Evolutionary conservation across 805 yeast genomes (phyloP).

Genomic region (Cyberlindnera saturnus): DNA sequence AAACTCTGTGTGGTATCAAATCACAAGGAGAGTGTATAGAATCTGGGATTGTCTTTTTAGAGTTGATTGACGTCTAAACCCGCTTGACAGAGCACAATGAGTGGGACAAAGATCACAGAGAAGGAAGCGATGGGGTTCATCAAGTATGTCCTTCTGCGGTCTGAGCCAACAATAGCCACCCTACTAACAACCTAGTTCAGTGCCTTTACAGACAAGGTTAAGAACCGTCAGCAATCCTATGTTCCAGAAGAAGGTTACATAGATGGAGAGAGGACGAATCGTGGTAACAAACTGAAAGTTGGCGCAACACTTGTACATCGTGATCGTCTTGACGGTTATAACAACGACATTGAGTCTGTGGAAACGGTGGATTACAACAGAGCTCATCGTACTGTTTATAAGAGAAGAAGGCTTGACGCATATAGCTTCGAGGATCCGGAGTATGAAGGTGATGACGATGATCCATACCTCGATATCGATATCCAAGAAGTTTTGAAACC

Average conservation of each 20-base stretch:
- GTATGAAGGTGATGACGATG: conserved; percentile 30
- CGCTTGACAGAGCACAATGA: not conserved
- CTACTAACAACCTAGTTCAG: not conserved
- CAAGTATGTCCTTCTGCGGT: conserved; percentile 5
- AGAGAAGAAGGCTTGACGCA: conserved; percentile 24
- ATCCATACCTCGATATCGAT: conserved; percentile 44
- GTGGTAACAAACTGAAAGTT: conserved; percentile 53
- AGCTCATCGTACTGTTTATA: conserved; percentile 26
- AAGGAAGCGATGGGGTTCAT: conserved; percentile 8
- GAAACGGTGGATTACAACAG: conserved; percentile 25
- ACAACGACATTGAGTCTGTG: conserved; percentile 21
- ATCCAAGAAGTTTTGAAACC: conserved; percentile 66
- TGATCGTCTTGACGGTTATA: conserved; percentile 31
- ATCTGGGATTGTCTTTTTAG: too few relatives aligned
- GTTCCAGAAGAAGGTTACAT: conserved; percentile 11
- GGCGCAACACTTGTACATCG: conserved; percentile 43
- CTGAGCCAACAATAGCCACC: not conserved
- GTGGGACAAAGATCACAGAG: conserved; percentile 5
- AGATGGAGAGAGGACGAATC: conserved; percentile 37
- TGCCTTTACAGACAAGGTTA: conserved; percentile 14
- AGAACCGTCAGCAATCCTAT: not conserved
- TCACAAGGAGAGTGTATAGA: too few relatives aligned
- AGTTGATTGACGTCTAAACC: not conserved
- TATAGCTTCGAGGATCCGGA: conserved; percentile 25
- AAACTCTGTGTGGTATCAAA: too few relatives aligned